phyloP scores from a whole-genome alignment of 192 early-diverging fungal species.

The Phlyctochytrium bullatum region DNA sequence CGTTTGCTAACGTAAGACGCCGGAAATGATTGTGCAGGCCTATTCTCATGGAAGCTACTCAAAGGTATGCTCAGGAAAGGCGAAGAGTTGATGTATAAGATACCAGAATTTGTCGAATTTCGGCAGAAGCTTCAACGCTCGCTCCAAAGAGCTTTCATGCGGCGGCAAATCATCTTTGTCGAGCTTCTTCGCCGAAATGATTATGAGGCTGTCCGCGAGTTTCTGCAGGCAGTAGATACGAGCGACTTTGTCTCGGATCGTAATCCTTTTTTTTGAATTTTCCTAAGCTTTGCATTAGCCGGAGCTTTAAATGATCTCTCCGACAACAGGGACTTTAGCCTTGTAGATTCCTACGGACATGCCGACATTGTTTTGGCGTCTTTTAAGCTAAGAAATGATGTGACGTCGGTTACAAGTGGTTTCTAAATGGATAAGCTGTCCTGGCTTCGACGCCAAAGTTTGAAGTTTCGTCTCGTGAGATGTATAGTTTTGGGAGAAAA shows the following conservation, averaged over 20 bases:
- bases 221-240: too few species aligned
- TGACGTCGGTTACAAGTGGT: too few species aligned
- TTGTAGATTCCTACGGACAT: not conserved
- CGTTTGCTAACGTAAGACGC: slow-evolving; percentile 49
- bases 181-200: slow-evolving; percentile 32
- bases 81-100: slow-evolving; percentile 33
- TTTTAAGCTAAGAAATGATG: too few species aligned
- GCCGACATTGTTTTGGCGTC: too few species aligned
- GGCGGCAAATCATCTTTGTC: slow-evolving; percentile 63
- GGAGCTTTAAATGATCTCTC: not conserved
- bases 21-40: slow-evolving; percentile 82
- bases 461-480: too few species aligned
- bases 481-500: too few species aligned
- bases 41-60: slow-evolving; percentile 85
- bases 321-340: not conserved
- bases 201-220: not conserved
- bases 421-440: too few species aligned
- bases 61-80: slow-evolving; percentile 50
- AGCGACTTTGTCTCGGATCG: too few species aligned
- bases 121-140: slow-evolving; percentile 68
- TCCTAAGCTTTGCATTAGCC: too few species aligned
- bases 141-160: slow-evolving; percentile 67
- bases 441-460: too few species aligned
- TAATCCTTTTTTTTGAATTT: too few species aligned
- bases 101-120: slow-evolving; percentile 86